These are phyloP conservation scores for Larix kaempferi DNA, from an alignment of 75 land plant genomes.

Conservation along the genomic window DNA sequence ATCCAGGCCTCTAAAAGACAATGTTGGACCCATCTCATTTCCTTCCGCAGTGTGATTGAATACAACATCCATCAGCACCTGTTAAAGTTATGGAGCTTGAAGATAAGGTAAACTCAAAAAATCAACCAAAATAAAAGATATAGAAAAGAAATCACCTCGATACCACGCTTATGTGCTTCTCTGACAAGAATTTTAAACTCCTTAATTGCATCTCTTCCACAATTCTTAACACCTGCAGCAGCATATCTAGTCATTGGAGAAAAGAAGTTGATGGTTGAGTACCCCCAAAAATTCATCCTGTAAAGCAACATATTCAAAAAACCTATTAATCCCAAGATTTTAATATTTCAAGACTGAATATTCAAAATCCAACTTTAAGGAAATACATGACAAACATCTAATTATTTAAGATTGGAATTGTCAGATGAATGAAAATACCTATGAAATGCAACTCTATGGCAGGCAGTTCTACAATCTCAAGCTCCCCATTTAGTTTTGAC, in stretches of 20 bases:
- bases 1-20: constrained; percentile 91
- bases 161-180: constrained; percentile 97
- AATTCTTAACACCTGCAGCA: constrained; percentile 65
- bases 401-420: too few species aligned
- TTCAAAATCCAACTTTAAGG: too few species aligned
- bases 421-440: too few species aligned
- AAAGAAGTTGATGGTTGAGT: constrained; percentile 92
- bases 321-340: neutral
- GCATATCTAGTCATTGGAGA: constrained; percentile 98
- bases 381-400: too few species aligned
- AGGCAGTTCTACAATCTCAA: too few species aligned
- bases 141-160: constrained; percentile 56
- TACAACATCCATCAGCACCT: constrained; percentile 96
- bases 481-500: too few species aligned
- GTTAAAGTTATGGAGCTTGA: constrained; percentile 5
- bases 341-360: too few species aligned
- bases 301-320: neutral
- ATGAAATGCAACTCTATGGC: too few species aligned
- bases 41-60: constrained; percentile 99
- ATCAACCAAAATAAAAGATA: neutral
- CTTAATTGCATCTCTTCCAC: constrained; percentile 80
- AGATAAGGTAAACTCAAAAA: neutral
- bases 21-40: constrained; percentile 89
- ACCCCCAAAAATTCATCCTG: constrained; percentile 98
- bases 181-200: constrained; percentile 85